Conservation (phyloP, 2,329 filamentous ascomycete genomes). For the Monosporascus sp. region DNA sequence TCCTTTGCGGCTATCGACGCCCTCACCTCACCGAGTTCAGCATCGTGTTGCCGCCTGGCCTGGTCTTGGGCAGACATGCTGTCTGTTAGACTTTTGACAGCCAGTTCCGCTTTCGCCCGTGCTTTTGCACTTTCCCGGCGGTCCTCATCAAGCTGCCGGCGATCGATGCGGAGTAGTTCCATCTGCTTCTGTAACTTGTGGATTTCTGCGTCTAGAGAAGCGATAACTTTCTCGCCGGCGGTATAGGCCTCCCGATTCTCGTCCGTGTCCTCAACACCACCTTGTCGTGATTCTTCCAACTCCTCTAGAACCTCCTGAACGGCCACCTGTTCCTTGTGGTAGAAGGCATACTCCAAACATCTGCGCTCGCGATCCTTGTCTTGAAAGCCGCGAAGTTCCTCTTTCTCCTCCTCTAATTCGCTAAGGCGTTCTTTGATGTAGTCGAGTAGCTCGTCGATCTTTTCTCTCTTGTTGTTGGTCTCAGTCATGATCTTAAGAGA, state of each 20-base stretch:
- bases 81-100: slow-evolving; percentile 76
- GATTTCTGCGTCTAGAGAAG: slow-evolving; percentile 72
- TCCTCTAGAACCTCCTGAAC: slow-evolving; percentile 73
- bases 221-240: slow-evolving; percentile 73
- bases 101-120: slow-evolving; percentile 80
- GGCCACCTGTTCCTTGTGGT: slow-evolving; percentile 80
- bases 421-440: slow-evolving; percentile 86
- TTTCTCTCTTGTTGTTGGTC: slow-evolving; percentile 87
- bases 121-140: slow-evolving; percentile 73
- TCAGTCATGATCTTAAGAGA: slow-evolving; percentile 96
- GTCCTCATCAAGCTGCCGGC: slow-evolving; percentile 83
- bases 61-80: slow-evolving; percentile 75
- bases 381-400: slow-evolving; percentile 88
- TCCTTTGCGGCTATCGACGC: slow-evolving; percentile 72
- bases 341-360: slow-evolving; percentile 91
- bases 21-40: slow-evolving; percentile 67
- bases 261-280: slow-evolving; percentile 79
- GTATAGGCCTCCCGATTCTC: slow-evolving; percentile 72
- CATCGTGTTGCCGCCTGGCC: slow-evolving; percentile 63
- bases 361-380: slow-evolving; percentile 89
- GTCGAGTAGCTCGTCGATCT: slow-evolving; percentile 87
- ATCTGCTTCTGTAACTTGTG: slow-evolving; percentile 75
- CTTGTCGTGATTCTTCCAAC: slow-evolving; percentile 75
- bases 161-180: slow-evolving; percentile 79
- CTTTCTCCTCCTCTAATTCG: slow-evolving; percentile 95